Percentiles rank a stretch among this genome's conserved stretches.
phyloP scores from a whole-genome alignment of 305 asterid species.

The Fraxinus sp. region DNA sequence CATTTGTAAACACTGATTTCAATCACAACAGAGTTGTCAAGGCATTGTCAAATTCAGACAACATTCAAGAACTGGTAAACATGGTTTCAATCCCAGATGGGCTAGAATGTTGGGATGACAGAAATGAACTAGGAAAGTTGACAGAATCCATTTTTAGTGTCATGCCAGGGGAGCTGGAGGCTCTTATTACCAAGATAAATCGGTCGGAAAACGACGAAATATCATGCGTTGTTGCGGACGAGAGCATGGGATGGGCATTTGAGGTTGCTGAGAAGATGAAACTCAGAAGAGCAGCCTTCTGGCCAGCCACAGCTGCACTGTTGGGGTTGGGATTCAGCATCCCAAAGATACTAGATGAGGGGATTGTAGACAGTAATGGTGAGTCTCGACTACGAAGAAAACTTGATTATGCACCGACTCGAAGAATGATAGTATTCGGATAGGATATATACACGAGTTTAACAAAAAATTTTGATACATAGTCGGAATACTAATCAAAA shows the following conservation, averaged over 20 bases:
- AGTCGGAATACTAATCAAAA: no score
- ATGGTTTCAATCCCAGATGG: slow-evolving; percentile 61
- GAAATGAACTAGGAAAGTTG: slow-evolving; percentile 38
- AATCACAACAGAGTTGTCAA: slow-evolving; percentile 39
- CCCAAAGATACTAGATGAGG: slow-evolving; percentile 48
- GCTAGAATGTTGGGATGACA: slow-evolving; percentile 48
- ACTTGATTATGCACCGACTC: neutral
- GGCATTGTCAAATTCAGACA: slow-evolving; percentile 25
- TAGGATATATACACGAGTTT: no score
- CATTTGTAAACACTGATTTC: slow-evolving; percentile 54
- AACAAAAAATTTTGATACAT: no score
- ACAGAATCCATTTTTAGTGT: slow-evolving; percentile 19
- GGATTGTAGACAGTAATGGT: slow-evolving; percentile 52
- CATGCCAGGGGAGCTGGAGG: slow-evolving; percentile 50
- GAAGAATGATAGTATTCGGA: neutral
- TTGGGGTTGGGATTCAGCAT: slow-evolving; percentile 34
- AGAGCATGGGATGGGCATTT: slow-evolving; percentile 38
- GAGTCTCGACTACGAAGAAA: neutral
- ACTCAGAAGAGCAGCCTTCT: slow-evolving; percentile 43
- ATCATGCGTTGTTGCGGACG: slow-evolving; percentile 47
- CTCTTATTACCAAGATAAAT: slow-evolving; percentile 35
- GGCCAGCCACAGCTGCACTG: slow-evolving; percentile 44
- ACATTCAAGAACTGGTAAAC: slow-evolving; percentile 18
- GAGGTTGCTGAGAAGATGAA: slow-evolving; percentile 41
- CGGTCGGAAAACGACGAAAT: slow-evolving; percentile 15